Conservation (phyloP, 2,329 filamentous ascomycete species). For the Phoma sp. region DNA sequence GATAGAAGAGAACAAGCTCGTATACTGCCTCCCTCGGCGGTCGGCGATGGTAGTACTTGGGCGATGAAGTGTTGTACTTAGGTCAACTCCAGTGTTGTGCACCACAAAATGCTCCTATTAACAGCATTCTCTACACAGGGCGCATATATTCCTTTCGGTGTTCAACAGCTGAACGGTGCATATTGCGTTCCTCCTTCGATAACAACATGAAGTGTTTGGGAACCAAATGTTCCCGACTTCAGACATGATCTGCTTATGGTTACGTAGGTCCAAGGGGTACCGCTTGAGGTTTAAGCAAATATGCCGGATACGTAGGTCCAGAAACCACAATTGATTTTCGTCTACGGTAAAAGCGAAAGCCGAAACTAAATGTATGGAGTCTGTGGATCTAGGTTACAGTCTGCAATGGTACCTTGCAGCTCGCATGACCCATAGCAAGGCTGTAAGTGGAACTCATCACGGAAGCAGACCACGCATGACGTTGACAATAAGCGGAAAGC, state of each 20-base stretch:
- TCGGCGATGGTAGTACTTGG: conserved; percentile 29
- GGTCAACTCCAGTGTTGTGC: conserved; percentile 17
- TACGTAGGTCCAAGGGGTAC: too few species aligned
- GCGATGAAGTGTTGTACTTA: conserved; percentile 28
- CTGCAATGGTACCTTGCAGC: conserved; percentile 28
- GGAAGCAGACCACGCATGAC: conserved; percentile 8
- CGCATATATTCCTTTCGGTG: conserved; percentile 19
- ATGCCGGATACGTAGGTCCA: too few species aligned
- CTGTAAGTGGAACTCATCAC: conserved; percentile 6
- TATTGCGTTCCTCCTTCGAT: neutral
- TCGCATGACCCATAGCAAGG: conserved; percentile 20
- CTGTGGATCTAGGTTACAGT: conserved; percentile 11
- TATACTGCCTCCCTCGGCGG: conserved; percentile 17
- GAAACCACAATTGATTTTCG: too few species aligned
- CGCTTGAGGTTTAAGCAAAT: too few species aligned
- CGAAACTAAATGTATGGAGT: neutral
- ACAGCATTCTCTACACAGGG: conserved; percentile 12
- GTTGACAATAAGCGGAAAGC: conserved; percentile 1
- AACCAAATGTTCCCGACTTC: neutral
- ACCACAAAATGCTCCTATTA: conserved; percentile 23
- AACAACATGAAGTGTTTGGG: neutral
- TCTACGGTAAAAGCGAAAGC: neutral
- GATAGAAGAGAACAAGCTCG: conserved; percentile 4
- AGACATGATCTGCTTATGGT: too few species aligned
- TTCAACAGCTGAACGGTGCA: conserved; percentile 9